These are phyloP conservation scores for Aspergillus ochraceoroseus DNA, from an alignment of 2,329 filamentous ascomycete species.

Conservation along the genomic window DNA sequence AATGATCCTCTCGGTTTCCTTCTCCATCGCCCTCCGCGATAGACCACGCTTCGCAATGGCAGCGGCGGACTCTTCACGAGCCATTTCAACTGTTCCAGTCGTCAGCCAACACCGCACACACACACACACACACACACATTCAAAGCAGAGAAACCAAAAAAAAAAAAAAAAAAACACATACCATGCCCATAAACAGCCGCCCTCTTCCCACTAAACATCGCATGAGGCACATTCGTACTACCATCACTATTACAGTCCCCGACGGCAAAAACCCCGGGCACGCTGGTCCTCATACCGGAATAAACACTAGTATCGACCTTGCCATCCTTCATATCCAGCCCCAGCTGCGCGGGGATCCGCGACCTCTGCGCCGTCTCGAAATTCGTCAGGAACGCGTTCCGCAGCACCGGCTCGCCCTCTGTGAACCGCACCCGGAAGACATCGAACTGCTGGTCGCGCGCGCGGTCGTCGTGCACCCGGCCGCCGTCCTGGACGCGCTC, in stretches of 20 bases:
- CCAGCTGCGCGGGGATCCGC: slow-evolving; percentile 45
- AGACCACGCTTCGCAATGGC: slow-evolving; percentile 30
- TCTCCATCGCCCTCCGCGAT: slow-evolving; percentile 24
- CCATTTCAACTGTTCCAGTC: slow-evolving; percentile 30
- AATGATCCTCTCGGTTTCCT: slow-evolving; percentile 28
- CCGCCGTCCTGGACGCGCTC: slow-evolving; percentile 43
- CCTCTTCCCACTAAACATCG: slow-evolving; percentile 56
- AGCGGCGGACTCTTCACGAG: slow-evolving; percentile 30
- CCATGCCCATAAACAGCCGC: slow-evolving; percentile 56
- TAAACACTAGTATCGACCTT: slow-evolving; percentile 45
- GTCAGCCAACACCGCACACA: background rate
- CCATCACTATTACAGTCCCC: slow-evolving; percentile 59
- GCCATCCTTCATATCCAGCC: slow-evolving; percentile 45
- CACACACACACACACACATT: background rate
- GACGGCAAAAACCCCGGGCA: slow-evolving; percentile 54
- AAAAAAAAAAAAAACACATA: no score
- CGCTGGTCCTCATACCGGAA: slow-evolving; percentile 48
- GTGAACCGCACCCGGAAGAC: slow-evolving; percentile 53
- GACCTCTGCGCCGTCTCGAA: slow-evolving; percentile 49
- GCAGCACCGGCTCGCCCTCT: slow-evolving; percentile 44
- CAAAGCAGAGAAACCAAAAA: background rate
- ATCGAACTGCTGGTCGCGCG: slow-evolving; percentile 45
- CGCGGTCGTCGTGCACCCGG: slow-evolving; percentile 26
- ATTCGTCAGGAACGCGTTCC: slow-evolving; percentile 52
- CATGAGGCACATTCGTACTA: slow-evolving; percentile 58